phyloP scores from a whole-genome alignment of 1,284 basidiomycete species.

The Gomphus bonarii region DNA sequence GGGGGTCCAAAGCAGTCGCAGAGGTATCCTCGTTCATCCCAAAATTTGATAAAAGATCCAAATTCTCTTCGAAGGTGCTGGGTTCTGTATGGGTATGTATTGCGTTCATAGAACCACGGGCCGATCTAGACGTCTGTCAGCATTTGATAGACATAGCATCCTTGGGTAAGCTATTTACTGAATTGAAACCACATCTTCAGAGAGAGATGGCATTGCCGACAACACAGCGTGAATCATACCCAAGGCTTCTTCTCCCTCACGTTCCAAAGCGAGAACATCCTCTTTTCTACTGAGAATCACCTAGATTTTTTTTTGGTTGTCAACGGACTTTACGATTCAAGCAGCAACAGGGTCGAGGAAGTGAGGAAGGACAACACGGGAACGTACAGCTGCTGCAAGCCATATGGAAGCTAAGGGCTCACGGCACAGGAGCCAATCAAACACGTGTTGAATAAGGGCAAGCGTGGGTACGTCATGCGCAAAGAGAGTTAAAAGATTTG shows the following conservation, averaged over 20 bases:
- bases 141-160: background rate
- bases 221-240: slow-evolving; percentile 64
- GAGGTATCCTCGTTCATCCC: background rate
- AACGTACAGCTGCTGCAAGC: slow-evolving; percentile 67
- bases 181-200: slow-evolving; percentile 16
- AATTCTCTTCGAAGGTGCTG: background rate
- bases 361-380: background rate
- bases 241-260: slow-evolving; percentile 70
- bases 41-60: background rate
- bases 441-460: slow-evolving; percentile 75
- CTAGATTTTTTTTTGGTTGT: too few relatives aligned
- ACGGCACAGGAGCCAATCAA: slow-evolving; percentile 78
- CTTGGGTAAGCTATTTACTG: background rate
- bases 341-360: too few relatives aligned
- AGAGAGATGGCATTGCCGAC: slow-evolving; percentile 57
- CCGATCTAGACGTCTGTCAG: background rate
- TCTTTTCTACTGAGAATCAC: slow-evolving; percentile 50
- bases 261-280: slow-evolving; percentile 42
- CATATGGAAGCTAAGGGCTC: slow-evolving; percentile 79
- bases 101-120: background rate
- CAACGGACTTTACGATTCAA: too few relatives aligned
- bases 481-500: slow-evolving; percentile 85
- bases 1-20: background rate
- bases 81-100: background rate
- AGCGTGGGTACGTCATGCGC: slow-evolving; percentile 85